Base-by-base conservation (phyloP, 2,329 filamentous ascomycete species). In the Triangularia setosa region DNA sequence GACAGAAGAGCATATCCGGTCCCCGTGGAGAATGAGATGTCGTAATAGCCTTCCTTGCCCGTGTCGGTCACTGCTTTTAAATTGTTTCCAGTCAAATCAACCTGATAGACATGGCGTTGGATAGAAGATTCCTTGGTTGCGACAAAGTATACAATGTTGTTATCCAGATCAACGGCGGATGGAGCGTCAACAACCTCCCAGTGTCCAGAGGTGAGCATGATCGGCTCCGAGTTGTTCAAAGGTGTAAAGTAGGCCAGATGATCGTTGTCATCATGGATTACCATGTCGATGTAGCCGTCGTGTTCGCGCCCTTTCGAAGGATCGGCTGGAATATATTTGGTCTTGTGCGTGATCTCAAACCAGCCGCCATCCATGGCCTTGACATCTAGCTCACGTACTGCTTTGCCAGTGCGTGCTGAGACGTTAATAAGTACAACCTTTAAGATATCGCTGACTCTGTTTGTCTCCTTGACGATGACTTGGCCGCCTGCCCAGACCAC, bases 211-310 rank as follows among this genome's bases (percentile, higher is more conserved):
- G 95, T 99, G 48, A 99, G 86, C 81, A 96, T 87, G 56, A 91
- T 79, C 5, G 95, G 93, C n/a, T 90, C 81, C 0, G 90, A 81
- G 70, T 88, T 93, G 70, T 98, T 91, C 60, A 98, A 78, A 1
- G 95, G 94, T 0, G 90, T 89, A 74, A 97, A 99, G 78, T 98
- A 98, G 0, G 90, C 95, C 59, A 99, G 80, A 72, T 99, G 95
- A 70, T 98, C 92, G 70, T 91, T 92, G 62, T 93, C 89, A 21
- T 96, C 85, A 73, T 96, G 83, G 62, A 98, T 90, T 65, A 98
- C 81, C 0, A 90, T 93, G 76, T 99, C 95, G 67, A 99, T 88
- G 73, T 99, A 99, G 23, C 95, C 95, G 75, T 97, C 93, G 4
- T 94, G 78, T 1, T 85, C 81, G 23, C 93, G 88, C 14, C 91